phyloP scores from a whole-genome alignment of 208 protist species.

The Trypanosoma melophagium region DNA sequence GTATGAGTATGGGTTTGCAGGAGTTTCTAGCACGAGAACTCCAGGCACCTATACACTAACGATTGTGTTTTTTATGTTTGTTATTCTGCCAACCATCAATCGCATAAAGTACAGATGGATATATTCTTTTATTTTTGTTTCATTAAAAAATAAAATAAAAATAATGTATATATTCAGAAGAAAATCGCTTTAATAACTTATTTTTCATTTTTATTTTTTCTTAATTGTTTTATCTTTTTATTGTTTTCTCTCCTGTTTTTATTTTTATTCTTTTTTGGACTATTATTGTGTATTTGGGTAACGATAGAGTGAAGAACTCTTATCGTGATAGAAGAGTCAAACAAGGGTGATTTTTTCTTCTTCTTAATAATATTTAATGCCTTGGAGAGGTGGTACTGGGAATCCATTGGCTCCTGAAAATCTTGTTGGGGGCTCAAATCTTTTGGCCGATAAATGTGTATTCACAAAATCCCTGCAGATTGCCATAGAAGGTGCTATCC shows the following conservation, averaged over 20 bases:
- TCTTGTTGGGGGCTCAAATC: background rate
- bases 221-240: slow-evolving; percentile 9
- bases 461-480: background rate
- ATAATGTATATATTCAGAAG: no score
- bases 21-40: slow-evolving; percentile 21
- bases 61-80: slow-evolving; percentile 1
- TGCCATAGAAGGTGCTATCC: slow-evolving; percentile 7
- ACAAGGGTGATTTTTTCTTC: background rate
- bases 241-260: slow-evolving; percentile 4
- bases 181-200: background rate
- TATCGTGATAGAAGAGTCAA: no score
- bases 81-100: background rate
- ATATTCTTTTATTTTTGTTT: no score
- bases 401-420: background rate
- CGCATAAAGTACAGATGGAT: no score
- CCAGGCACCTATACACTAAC: slow-evolving; percentile 4
- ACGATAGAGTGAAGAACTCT: background rate
- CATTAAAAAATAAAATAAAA: background rate
- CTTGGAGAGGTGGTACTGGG: background rate
- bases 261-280: background rate
- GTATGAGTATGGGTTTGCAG: slow-evolving; percentile 3
- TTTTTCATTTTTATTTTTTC: background rate
- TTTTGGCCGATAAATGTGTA: no score
- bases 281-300: background rate
- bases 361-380: background rate